Conservation (phyloP, 495 filamentous ascomycete species). For the Geoglossum glabrum region DNA sequence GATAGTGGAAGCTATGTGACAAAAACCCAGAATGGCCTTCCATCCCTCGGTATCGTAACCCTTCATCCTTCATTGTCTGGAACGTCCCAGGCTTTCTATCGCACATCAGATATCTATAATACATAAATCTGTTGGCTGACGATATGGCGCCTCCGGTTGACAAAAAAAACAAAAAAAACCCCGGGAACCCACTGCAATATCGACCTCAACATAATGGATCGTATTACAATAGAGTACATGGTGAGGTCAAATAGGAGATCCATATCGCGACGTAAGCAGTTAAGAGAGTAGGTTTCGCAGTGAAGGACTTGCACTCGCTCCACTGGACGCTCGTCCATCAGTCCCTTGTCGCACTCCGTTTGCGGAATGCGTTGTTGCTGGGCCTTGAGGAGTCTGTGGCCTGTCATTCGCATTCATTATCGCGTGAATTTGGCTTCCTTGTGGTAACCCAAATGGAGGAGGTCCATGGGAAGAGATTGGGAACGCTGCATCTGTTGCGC, state of each 20-base stretch:
- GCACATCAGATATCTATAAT: not conserved
- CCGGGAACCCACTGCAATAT: not conserved
- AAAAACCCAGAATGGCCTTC: not conserved
- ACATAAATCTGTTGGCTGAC: not conserved
- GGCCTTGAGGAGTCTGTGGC: slow-evolving; percentile 21
- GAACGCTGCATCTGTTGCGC: not conserved
- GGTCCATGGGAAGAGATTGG: slow-evolving; percentile 21
- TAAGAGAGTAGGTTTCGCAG: slow-evolving; percentile 54
- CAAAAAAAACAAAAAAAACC: not conserved
- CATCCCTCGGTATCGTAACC: not conserved
- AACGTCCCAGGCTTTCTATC: not conserved
- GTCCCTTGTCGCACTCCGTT: slow-evolving; percentile 3
- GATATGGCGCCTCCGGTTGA: not conserved
- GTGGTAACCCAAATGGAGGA: slow-evolving; percentile 11
- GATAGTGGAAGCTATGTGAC: not conserved
- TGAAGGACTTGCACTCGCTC: slow-evolving; percentile 58
- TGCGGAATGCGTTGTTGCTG: slow-evolving; percentile 15
- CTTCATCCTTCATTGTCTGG: not conserved
- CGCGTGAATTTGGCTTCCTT: not conserved
- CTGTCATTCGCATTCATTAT: not conserved
- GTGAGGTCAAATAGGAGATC: not conserved
- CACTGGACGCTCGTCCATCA: slow-evolving; percentile 28
- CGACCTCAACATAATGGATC: not conserved
- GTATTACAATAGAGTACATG: not conserved
- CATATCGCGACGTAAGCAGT: not conserved